Base-by-base conservation (phyloP, 2,329 filamentous ascomycete genomes). In the Hymenotorrendiella dingleyae region DNA sequence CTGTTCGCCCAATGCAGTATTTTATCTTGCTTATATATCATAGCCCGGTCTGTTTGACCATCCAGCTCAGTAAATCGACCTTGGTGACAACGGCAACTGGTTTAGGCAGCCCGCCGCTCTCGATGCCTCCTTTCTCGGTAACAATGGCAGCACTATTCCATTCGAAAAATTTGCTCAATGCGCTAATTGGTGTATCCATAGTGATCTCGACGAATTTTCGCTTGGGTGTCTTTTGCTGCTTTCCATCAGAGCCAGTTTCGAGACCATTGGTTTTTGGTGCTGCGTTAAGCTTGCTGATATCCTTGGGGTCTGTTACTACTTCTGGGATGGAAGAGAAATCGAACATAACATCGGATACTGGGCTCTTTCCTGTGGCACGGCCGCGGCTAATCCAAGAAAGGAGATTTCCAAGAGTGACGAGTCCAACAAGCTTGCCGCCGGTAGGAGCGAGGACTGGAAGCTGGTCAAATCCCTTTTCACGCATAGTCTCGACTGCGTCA, bases 71-170 rank as follows among this genome's bases (percentile, higher is more conserved):
- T 56, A 98, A 66, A 67, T 98, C 93, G 4, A 98, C 93, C 76
- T 98, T 98, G 23, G 93, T 97, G 6, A 94, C 90, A 7, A 98
- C 80, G 6, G 88, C 93, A 37, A 93, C 72, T 1, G 94, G 89
- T 71, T 87, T 94, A 34, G 76, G 75, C 42, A 78, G 64, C n/a
- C 59, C 55, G 29, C 58, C 59, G 10, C 46, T 72, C 66, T 42
- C 71, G 67, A 44, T 74, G 29, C 67, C 67, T 10, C 70, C 69
- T 54, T 78, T 74, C 64, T 97, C 90, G 0, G 91, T 98, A 3
- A 98, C 88, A 36, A 98, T 81, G 0, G 93, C 93, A 0, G 93
- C 91, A 54, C 86, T 93, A 67, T 98, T 97, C 89, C 93, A 97
- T 68, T 97, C 89, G 53, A 97, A 88, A 68, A 98, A 98, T 59